These are phyloP conservation scores for Pyronema domesticum DNA, from an alignment of 495 filamentous ascomycete species.

Conservation along the genomic window DNA sequence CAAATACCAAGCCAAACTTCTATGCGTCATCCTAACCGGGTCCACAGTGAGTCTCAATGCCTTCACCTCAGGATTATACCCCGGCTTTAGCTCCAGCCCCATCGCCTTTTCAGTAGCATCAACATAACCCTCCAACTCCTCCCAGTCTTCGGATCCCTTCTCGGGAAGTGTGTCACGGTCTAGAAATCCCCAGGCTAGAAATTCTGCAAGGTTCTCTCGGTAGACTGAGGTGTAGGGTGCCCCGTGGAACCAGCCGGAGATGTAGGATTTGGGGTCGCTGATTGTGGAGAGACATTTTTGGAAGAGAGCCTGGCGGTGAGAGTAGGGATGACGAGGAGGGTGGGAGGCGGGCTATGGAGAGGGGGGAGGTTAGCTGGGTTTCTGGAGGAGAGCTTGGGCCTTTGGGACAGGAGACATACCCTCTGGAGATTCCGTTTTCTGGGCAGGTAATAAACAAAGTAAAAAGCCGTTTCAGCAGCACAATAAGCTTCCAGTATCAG, in stretches of 20 bases:
- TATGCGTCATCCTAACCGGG: slow-evolving; percentile 39
- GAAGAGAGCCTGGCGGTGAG: slow-evolving; percentile 35
- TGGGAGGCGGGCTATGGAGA: slow-evolving; percentile 29
- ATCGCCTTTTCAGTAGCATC: slow-evolving; percentile 32
- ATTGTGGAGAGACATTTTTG: slow-evolving; percentile 36
- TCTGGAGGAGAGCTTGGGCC: too few species aligned
- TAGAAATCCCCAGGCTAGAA: slow-evolving; percentile 46
- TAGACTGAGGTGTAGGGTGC: slow-evolving; percentile 41
- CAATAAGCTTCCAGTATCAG: slow-evolving; percentile 24
- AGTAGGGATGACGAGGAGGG: slow-evolving; percentile 30
- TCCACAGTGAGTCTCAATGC: slow-evolving; percentile 48
- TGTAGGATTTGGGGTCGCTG: slow-evolving; percentile 37
- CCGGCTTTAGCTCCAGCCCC: slow-evolving; percentile 31
- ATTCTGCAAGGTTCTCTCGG: slow-evolving; percentile 47
- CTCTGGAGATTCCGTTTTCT: slow-evolving; percentile 8
- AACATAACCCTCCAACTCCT: slow-evolving; percentile 43
- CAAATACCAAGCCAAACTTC: slow-evolving; percentile 45
- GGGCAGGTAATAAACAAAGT: slow-evolving; percentile 37
- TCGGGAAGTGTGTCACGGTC: slow-evolving; percentile 18
- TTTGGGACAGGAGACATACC: neutral
- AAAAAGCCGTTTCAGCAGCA: slow-evolving; percentile 35
- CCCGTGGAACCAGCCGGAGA: slow-evolving; percentile 45
- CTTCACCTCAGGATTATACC: slow-evolving; percentile 33
- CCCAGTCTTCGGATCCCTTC: slow-evolving; percentile 27
- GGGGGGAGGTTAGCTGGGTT: neutral